Percentiles rank a stretch among this genome's conserved stretches.
Evolutionary conservation across 352 stramenopile species (phyloP).

Genomic region (Phytophthora pinifolia): DNA sequence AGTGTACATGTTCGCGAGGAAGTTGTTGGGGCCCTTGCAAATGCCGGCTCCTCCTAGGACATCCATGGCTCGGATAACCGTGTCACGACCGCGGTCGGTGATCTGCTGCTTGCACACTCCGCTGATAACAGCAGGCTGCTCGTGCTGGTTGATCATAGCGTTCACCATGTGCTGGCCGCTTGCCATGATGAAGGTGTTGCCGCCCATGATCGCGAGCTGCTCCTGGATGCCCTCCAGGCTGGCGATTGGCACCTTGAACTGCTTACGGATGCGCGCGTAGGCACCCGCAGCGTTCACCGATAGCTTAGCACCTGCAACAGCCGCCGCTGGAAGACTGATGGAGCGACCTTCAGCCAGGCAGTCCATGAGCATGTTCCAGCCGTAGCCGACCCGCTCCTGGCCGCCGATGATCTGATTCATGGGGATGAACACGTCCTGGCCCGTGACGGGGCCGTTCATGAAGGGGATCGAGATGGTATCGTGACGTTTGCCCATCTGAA

Average conservation of each 20-base stretch:
- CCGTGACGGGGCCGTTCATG: slow-evolving; percentile 98
- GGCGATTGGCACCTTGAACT: slow-evolving; percentile 98
- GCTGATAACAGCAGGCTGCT: slow-evolving; percentile 97
- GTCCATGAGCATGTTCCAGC: slow-evolving; percentile 99
- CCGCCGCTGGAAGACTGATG: slow-evolving; percentile 95
- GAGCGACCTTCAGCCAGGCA: slow-evolving; percentile 97
- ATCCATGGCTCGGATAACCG: slow-evolving; percentile 97
- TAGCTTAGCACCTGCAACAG: slow-evolving; percentile 90
- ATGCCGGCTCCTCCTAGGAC: slow-evolving; percentile 96
- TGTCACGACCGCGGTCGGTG: slow-evolving; percentile 94
- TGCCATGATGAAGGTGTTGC: slow-evolving; percentile 95
- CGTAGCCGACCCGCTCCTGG: slow-evolving; percentile 95
- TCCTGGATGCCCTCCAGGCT: slow-evolving; percentile 98
- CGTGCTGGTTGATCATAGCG: slow-evolving; percentile 98
- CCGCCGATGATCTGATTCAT: slow-evolving; percentile 98
- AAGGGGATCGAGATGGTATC: slow-evolving; percentile 96
- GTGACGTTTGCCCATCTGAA: slow-evolving; percentile 95
- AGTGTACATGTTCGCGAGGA: slow-evolving; percentile 96
- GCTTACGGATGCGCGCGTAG: slow-evolving; percentile 96
- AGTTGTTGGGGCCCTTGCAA: slow-evolving; percentile 97
- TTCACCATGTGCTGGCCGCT: slow-evolving; percentile 97
- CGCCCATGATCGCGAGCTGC: slow-evolving; percentile 92
- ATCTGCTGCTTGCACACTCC: slow-evolving; percentile 99
- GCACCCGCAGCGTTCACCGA: slow-evolving; percentile 94
- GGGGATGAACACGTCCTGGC: slow-evolving; percentile 97